These are phyloP conservation scores for Mycosarcoma mackinlayi DNA, from an alignment of 1,284 basidiomycete species.

Conservation along the genomic window DNA sequence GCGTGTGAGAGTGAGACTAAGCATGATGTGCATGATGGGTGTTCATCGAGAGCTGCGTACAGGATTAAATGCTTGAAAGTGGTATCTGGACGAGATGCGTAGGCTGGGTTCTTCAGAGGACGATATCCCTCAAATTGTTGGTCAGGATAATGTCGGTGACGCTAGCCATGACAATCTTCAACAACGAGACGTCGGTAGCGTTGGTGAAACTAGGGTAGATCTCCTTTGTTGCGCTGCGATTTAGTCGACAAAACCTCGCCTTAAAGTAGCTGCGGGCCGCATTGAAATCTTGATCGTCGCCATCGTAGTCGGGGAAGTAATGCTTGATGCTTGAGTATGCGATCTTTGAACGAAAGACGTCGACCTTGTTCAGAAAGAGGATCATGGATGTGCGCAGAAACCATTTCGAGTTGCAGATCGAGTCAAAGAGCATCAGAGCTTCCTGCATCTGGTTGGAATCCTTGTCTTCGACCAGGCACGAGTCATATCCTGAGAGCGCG, in stretches of 20 bases:
- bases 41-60: too few species aligned
- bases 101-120: too few species aligned
- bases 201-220: conserved; percentile 89
- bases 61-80: too few species aligned
- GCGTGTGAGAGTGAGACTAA: neutral
- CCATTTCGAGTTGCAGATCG: conserved; percentile 95
- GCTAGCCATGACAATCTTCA: conserved; percentile 85
- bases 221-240: conserved; percentile 86
- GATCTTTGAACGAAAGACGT: conserved; percentile 87
- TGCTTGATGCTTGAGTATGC: conserved; percentile 81
- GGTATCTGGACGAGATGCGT: too few species aligned
- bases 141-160: conserved; percentile 63
- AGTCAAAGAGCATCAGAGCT: conserved; percentile 93
- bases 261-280: conserved; percentile 91
- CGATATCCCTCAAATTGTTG: conserved; percentile 48
- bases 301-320: conserved; percentile 73
- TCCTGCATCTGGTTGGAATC: conserved; percentile 97
- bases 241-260: conserved; percentile 81
- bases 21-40: neutral
- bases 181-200: conserved; percentile 89
- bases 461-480: conserved; percentile 91
- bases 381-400: conserved; percentile 92
- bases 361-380: conserved; percentile 74
- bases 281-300: conserved; percentile 73
- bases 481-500: conserved; percentile 87